These are phyloP conservation scores for Cryptococcus neoformans DNA, from an alignment of 1,284 basidiomycete genomes.

Conservation along the genomic window DNA sequence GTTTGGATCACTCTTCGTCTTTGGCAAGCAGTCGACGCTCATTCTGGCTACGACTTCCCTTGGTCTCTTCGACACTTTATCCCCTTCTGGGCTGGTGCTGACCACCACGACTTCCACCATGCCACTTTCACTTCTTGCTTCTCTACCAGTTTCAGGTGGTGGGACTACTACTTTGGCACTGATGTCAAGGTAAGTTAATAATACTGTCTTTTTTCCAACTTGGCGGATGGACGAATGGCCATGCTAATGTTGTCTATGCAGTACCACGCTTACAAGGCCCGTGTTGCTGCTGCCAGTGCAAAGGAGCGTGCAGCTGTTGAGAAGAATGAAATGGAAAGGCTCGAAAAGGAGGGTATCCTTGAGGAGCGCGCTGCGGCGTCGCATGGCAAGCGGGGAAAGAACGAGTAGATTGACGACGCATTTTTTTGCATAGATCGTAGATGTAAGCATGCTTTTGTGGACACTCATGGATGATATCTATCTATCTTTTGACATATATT, in stretches of 20 bases:
- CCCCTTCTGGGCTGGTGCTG: conserved; percentile 98
- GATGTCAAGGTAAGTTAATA: conserved; percentile 56
- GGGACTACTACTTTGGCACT: conserved; percentile 80
- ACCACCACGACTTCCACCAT: conserved; percentile 97
- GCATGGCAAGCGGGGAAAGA: no score
- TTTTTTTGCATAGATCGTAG: no score
- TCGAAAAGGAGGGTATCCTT: conserved; percentile 66
- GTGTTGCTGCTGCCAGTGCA: conserved; percentile 57
- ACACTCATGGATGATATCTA: no score
- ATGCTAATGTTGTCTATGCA: conserved; percentile 32
- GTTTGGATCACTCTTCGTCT: conserved; percentile 89
- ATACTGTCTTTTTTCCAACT: background rate
- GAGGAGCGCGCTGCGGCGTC: conserved; percentile 54
- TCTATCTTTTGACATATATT: no score
- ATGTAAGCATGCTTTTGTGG: no score
- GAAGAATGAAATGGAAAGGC: conserved; percentile 53
- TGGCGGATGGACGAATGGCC: background rate
- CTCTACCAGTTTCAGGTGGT: conserved; percentile 90
- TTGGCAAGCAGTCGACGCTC: conserved; percentile 96
- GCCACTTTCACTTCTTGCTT: conserved; percentile 59
- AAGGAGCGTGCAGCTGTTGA: conserved; percentile 47
- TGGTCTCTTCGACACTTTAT: conserved; percentile 95
- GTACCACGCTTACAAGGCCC: conserved; percentile 71
- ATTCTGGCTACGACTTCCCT: conserved; percentile 97
- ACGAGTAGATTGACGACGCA: no score